Conservation (phyloP, 805 yeast genomes). For the Zygoascus bituminiphila region DNA sequence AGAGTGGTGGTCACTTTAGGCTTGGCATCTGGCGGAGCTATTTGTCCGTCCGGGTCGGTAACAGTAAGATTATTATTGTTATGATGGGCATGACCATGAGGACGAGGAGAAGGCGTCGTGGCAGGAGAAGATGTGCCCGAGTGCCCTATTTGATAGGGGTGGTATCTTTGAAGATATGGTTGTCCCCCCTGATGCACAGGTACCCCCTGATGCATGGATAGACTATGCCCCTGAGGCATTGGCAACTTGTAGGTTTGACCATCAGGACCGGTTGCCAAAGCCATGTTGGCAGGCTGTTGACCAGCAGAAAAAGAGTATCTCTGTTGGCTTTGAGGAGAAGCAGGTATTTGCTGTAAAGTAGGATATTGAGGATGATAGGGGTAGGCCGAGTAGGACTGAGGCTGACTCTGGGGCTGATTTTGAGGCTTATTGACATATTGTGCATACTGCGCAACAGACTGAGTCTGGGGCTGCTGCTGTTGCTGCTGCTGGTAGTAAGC, state of each 20-base stretch:
- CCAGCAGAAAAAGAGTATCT: neutral
- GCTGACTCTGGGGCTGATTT: constrained; percentile 2
- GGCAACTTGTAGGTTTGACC: neutral
- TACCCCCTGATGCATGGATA: no score
- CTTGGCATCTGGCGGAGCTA: constrained; percentile 34
- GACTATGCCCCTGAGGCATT: neutral
- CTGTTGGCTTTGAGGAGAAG: neutral
- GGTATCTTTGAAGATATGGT: neutral
- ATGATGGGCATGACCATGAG: neutral
- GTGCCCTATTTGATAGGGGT: neutral
- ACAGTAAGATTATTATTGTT: constrained; percentile 19
- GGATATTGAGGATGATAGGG: neutral
- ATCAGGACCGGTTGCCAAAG: no score
- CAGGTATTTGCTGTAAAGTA: neutral
- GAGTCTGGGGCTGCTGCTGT: constrained; percentile 1
- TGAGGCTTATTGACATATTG: neutral
- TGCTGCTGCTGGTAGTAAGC: constrained; percentile 5
- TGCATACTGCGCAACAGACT: neutral
- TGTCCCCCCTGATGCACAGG: neutral
- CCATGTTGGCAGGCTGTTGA: neutral
- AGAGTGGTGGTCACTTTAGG: constrained; percentile 69
- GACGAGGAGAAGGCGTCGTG: neutral
- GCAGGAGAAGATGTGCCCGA: neutral
- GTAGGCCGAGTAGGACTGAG: neutral
- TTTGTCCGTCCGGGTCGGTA: constrained; percentile 33